Percentiles rank a stretch among this genome's conserved stretches.
These are phyloP conservation scores for Ceriops decandra DNA, from an alignment of 345 rosid species.

Conservation along the genomic window DNA sequence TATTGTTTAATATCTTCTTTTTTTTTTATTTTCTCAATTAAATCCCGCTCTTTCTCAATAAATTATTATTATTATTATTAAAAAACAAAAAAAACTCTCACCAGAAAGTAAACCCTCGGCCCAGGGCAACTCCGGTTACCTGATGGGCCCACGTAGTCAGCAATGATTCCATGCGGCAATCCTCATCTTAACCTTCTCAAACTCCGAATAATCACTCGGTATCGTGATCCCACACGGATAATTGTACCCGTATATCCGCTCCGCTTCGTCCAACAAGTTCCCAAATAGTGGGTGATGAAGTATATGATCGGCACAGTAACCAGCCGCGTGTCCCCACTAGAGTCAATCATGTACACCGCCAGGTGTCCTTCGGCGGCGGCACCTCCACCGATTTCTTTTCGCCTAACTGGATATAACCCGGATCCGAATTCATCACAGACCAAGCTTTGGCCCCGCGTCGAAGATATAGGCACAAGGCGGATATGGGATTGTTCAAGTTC, in stretches of 20 bases:
- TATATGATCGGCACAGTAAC: conserved; percentile 70
- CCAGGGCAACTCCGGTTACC: too few species aligned
- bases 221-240: conserved; percentile 74
- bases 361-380: conserved; percentile 83
- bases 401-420: conserved; percentile 42
- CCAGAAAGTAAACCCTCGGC: too few species aligned
- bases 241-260: conserved; percentile 67
- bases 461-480: conserved; percentile 32
- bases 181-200: conserved; percentile 71
- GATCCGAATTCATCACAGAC: conserved; percentile 25
- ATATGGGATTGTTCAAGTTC: conserved; percentile 43
- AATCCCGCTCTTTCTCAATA: too few species aligned
- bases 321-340: conserved; percentile 42
- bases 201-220: conserved; percentile 71
- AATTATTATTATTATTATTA: too few species aligned
- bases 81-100: too few species aligned
- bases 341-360: conserved; percentile 70
- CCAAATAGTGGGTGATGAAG: conserved; percentile 79
- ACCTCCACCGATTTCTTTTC: conserved; percentile 31
- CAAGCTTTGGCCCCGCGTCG: conserved; percentile 39
- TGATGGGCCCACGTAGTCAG: not conserved
- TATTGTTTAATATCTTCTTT: too few species aligned
- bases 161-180: conserved; percentile 56
- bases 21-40: too few species aligned
- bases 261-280: conserved; percentile 65